A percentile compares a stretch with the other conserved stretches of the same genome.
phyloP scores from a whole-genome alignment of 345 rosid genomes.

The Clausena lansium region DNA sequence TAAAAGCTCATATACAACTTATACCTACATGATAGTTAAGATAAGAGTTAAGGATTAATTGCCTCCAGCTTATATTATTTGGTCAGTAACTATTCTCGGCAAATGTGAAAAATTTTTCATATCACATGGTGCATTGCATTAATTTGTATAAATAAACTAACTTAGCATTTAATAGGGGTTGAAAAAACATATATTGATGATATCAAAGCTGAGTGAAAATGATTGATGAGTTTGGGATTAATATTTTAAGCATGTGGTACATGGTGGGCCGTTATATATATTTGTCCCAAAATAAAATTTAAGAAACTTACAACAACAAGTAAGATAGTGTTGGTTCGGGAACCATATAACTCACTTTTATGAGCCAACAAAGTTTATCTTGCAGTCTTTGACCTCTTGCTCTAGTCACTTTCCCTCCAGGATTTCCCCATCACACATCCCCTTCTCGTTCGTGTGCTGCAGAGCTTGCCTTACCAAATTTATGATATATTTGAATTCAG shows the following conservation, averaged over 20 bases:
- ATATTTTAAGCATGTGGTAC: neutral
- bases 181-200: no score
- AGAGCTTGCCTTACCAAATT: neutral
- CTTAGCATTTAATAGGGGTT: no score
- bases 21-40: no score
- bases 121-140: no score
- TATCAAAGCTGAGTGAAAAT: neutral
- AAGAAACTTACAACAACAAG: no score
- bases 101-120: no score
- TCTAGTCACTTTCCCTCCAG: neutral
- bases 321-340: neutral
- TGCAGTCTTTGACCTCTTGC: neutral
- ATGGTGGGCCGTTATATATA: neutral
- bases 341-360: constrained; percentile 16
- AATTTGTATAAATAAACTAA: no score
- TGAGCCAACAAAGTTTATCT: constrained; percentile 7
- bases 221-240: neutral
- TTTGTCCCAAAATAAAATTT: neutral
- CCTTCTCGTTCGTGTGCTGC: constrained; percentile 6
- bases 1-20: no score
- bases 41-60: no score
- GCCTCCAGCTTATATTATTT: no score
- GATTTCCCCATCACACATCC: neutral
- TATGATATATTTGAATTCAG: no score
- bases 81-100: no score